phyloP scores from a whole-genome alignment of 2,329 filamentous ascomycete species.

The Fusarium sp. region DNA sequence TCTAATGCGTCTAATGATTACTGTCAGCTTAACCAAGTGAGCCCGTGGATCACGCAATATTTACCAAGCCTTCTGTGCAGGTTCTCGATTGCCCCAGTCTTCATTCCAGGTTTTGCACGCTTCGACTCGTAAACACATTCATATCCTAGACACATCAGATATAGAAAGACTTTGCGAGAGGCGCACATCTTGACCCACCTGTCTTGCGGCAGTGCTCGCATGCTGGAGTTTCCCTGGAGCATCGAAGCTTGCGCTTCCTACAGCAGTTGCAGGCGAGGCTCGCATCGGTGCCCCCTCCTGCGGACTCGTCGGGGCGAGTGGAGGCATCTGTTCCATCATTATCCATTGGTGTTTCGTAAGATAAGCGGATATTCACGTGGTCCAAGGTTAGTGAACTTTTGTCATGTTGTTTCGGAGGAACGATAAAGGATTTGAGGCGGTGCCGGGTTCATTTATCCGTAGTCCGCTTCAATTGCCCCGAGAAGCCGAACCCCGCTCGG shows the following conservation, averaged over 20 bases:
- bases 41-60: neutral
- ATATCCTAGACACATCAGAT: neutral
- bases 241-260: conserved; percentile 12
- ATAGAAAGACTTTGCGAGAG: too few species aligned
- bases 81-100: conserved; percentile 52
- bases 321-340: neutral
- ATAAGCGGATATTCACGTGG: neutral
- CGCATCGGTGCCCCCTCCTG: neutral
- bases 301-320: neutral
- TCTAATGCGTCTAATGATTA: conserved; percentile 22
- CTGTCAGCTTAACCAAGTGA: neutral
- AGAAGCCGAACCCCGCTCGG: neutral
- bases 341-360: neutral
- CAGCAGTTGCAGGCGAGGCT: conserved; percentile 12
- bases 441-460: conserved; percentile 8
- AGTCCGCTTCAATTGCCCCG: conserved; percentile 1
- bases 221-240: conserved; percentile 2
- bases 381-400: neutral
- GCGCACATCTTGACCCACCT: neutral
- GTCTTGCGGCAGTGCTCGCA: conserved; percentile 15
- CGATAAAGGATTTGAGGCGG: neutral
- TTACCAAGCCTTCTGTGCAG: conserved; percentile 50
- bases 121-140: conserved; percentile 32
- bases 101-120: conserved; percentile 53
- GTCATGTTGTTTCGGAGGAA: neutral